Conservation (phyloP, 1,139 yeast genomes). For the Candida tetrigidarum region DNA sequence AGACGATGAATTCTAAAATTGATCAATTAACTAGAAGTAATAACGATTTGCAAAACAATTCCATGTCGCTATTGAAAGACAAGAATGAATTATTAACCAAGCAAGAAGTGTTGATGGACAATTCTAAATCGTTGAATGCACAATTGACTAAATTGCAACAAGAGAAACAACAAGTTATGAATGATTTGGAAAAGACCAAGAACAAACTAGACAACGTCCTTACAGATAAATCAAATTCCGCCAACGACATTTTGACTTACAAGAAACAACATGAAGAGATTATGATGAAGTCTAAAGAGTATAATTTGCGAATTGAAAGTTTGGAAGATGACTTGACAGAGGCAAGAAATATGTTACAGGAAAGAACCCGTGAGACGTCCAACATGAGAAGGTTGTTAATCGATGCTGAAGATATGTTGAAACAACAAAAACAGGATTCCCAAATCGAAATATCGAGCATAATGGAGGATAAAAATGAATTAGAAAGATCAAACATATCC, state of each 20-base stretch:
- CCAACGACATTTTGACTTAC: conserved; percentile 59
- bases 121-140: conserved; percentile 35
- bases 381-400: conserved; percentile 70
- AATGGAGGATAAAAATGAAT: conserved; percentile 61
- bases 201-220: conserved; percentile 53
- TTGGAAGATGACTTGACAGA: conserved; percentile 84
- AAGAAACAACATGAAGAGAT: conserved; percentile 83
- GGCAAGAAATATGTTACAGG: conserved; percentile 71
- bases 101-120: conserved; percentile 42
- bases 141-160: conserved; percentile 44
- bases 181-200: conserved; percentile 54
- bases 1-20: conserved; percentile 40
- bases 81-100: conserved; percentile 44
- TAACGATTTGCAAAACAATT: conserved; percentile 43
- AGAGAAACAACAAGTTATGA: conserved; percentile 56
- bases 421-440: conserved; percentile 41
- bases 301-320: conserved; percentile 60
- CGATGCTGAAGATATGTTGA: conserved; percentile 68
- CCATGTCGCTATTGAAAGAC: conserved; percentile 36
- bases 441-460: conserved; percentile 33
- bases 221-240: conserved; percentile 50
- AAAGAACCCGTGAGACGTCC: conserved; percentile 76
- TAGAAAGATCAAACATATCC: conserved; percentile 58
- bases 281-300: conserved; percentile 67
- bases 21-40: conserved; percentile 48